Evolutionary conservation across 495 filamentous ascomycete genomes (phyloP), one percentile per base, ranked within the genome.

Genomic region (Neurospora sp.): DNA sequence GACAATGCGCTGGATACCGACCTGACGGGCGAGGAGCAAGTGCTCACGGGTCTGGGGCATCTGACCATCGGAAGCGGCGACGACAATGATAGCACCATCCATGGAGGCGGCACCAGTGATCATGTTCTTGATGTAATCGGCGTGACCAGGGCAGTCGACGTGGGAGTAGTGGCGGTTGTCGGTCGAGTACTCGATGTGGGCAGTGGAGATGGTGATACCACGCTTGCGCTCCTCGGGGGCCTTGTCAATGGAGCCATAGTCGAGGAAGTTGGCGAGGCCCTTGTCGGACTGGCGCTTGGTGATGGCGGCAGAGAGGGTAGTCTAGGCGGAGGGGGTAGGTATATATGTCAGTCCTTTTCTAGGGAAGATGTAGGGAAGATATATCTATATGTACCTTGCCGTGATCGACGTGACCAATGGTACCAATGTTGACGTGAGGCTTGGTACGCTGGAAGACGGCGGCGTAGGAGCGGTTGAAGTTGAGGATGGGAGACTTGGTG

Each of bases 101-200:
- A 98, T 98, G 87, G 90, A 93, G 75, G 95, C 93, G 73, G 94
- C 92, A 88, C 94, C 94, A 76, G 94, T 97, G 83, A 98, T 98
- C 94, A 98, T 98, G 89, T 99, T 99, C 90, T 99, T 99, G 85
- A 99, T 98, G 88, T 98, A 99, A 93, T 99, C 96, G 81, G 96
- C 96, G 90, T 99, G 96, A 83, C 96, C 96, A 71, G 96, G 96
- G 83, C 96, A 99, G 89, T 99, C 96, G 86, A 99, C 96, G 89
- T 99, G 96, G 78, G 96, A 94, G 86, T 99, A 99, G 86, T 99
- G 96, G 76, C 96, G 90, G 76, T 81, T 82, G 6, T 97, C 92
- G 80, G 96, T 98, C 78, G 91, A 86, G 84, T 98, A 99, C 86
- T 99, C 96, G 84, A 99, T 97, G 85, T 99, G 96, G 74, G 96